These are phyloP conservation scores for Skeletonema tropicum DNA, from an alignment of 108 stramenopile species.

Conservation along the genomic window DNA sequence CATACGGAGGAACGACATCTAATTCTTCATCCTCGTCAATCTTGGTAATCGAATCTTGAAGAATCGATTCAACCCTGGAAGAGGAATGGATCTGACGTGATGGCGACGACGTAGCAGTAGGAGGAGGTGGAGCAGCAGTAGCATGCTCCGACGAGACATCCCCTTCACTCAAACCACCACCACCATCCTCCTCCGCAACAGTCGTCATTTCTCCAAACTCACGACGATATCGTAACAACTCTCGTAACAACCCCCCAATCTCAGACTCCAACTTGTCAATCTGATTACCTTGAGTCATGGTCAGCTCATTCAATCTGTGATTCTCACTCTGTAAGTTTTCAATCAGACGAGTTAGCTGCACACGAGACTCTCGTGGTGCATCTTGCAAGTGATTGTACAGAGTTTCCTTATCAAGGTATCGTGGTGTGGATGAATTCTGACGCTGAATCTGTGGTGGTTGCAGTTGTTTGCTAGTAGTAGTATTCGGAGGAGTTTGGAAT, in stretches of 20 bases:
- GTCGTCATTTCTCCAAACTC: not conserved
- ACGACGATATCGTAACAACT: constrained; percentile 1
- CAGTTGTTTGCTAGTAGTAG: not conserved
- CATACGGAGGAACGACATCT: not conserved
- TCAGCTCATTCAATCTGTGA: not conserved
- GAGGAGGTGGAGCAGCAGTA: not conserved
- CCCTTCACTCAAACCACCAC: not conserved
- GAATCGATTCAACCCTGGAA: not conserved
- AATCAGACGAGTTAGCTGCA: not conserved
- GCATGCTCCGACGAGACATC: not conserved
- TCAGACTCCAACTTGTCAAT: not conserved
- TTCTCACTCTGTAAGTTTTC: constrained; percentile 2
- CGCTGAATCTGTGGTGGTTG: not conserved
- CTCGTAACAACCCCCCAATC: not conserved
- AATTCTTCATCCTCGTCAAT: not conserved
- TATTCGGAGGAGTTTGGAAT: not conserved
- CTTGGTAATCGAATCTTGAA: not conserved
- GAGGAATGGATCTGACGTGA: not conserved
- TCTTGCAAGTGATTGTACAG: not conserved
- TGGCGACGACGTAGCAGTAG: not conserved
- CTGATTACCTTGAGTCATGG: not conserved
- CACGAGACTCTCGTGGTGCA: not conserved
- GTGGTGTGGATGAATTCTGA: not conserved
- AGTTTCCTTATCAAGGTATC: not conserved
- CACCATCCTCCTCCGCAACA: too few species aligned